These are phyloP conservation scores for Mimosa pudica DNA, from an alignment of 306 rosid genomes.

Conservation along the genomic window DNA sequence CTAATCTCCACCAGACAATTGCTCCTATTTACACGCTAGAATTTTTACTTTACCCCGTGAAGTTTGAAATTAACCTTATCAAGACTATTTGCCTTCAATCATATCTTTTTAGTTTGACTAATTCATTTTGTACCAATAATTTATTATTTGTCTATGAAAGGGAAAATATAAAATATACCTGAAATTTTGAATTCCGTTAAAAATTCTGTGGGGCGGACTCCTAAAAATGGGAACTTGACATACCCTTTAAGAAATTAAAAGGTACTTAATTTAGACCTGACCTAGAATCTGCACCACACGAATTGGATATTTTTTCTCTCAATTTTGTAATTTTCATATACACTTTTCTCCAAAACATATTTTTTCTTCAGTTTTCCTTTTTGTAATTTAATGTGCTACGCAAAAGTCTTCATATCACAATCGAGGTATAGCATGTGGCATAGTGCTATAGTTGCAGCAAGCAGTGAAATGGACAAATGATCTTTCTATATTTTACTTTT, in stretches of 20 bases:
- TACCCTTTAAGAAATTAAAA: too few species aligned
- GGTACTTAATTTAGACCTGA: too few species aligned
- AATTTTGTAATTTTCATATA: background rate
- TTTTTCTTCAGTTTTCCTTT: background rate
- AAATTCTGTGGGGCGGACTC: too few species aligned
- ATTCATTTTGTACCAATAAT: background rate
- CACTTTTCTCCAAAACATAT: too few species aligned
- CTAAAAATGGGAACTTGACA: too few species aligned
- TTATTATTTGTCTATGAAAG: too few species aligned
- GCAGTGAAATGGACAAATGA: constrained; percentile 4
- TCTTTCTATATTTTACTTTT: background rate
- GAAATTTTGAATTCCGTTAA: too few species aligned
- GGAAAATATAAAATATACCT: too few species aligned
- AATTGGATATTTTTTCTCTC: background rate
- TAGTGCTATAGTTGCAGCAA: background rate
- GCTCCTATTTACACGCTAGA: background rate
- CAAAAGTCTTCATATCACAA: constrained; percentile 7
- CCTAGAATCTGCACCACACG: background rate
- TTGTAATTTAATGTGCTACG: background rate
- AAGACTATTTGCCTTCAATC: background rate
- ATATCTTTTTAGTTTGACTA: background rate
- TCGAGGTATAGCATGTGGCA: background rate
- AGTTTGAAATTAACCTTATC: background rate
- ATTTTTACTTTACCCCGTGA: background rate
- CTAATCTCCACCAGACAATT: background rate